A percentile compares a stretch with the other conserved stretches of the same genome.
Evolutionary conservation across 257 asterid genomes (phyloP).

Genomic region (Penstemon barbatus): DNA sequence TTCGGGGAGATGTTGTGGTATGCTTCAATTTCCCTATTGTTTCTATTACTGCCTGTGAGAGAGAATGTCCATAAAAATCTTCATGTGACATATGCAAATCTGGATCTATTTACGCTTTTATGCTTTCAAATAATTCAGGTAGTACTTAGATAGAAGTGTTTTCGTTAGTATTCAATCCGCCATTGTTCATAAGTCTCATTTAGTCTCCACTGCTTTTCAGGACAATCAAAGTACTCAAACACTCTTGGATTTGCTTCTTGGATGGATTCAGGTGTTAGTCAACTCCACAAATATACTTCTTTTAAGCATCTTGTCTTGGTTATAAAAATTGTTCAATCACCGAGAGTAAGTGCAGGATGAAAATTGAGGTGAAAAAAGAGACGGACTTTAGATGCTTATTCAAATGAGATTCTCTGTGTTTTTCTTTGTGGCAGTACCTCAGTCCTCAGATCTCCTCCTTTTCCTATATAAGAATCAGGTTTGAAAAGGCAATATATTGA

Average conservation of each 20-base stretch:
- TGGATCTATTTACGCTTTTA: constrained; percentile 12
- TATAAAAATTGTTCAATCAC: neutral
- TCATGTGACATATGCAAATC: constrained; percentile 12
- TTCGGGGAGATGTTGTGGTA: constrained; percentile 71
- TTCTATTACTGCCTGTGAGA: constrained; percentile 25
- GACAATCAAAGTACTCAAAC: constrained; percentile 50
- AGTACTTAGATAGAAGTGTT: constrained; percentile 1
- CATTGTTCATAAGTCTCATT: constrained; percentile 19
- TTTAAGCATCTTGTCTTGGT: constrained; percentile 20
- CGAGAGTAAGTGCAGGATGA: constrained; percentile 3
- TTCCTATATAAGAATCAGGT: neutral
- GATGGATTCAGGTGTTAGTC: constrained; percentile 82
- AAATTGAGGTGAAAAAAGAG: constrained; percentile 18
- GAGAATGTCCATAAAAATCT: constrained; percentile 9
- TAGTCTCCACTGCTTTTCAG: constrained; percentile 41
- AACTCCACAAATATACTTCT: constrained; percentile 4
- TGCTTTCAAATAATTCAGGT: neutral
- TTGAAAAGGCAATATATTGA: neutral
- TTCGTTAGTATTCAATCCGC: neutral
- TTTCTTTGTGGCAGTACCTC: neutral
- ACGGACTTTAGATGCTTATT: neutral
- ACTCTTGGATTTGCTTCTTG: constrained; percentile 70
- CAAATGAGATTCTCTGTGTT: neutral
- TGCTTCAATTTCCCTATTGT: constrained; percentile 30
- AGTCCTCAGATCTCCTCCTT: neutral